Base-by-base conservation (phyloP, 805 yeast species). In the Candida boidinii region DNA sequence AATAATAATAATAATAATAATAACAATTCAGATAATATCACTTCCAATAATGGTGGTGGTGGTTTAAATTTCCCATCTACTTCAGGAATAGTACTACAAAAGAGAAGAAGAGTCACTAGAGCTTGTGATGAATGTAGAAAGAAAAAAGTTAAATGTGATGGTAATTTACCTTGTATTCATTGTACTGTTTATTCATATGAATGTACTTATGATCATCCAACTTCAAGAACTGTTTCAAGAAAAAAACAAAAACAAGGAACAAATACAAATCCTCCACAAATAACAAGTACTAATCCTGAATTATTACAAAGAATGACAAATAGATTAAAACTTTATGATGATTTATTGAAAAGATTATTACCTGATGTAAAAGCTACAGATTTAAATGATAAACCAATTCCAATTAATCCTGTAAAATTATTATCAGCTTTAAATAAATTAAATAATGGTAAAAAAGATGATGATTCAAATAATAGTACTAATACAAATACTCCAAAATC, bases 161-260 rank as follows among this genome's bases (percentile, higher is more conserved):
- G 76, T 7, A 58, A 54, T 13, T 45, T 51, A 25, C 76, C 76
- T 3, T 72, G 79, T 39, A 54, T 62, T 7, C 65, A 62, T 31
- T 86, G 95, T 51, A 81, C 95, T 1, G 95, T 85, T 1, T 87
- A 85, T 57, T 75, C 84, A 15, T 83, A 81, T 54, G 80, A 74
- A 36, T 86, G 96, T 56, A 75, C 94, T 0, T 86, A 86, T 52
- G 83, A 81, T 48, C 85, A 83, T 47, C 90, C 94, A 8, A 67
- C 79, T 33, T 60, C 67, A 35, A 56, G 83, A 31, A 46, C 43
- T 28, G 31, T 51, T 14, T 30, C 50, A 3, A 51, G 53, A 30
- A 73, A 71, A 47, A 73, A 47, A 28, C 23, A 30, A 26, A 31
- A 31, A 24, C 26, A 24, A 24, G 17, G 8, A 7, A 13, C 34